Evolutionary conservation across 495 filamentous ascomycete species (phyloP), one percentile per base, ranked within the genome.

Genomic region (Saxophila tyrrhenica): DNA sequence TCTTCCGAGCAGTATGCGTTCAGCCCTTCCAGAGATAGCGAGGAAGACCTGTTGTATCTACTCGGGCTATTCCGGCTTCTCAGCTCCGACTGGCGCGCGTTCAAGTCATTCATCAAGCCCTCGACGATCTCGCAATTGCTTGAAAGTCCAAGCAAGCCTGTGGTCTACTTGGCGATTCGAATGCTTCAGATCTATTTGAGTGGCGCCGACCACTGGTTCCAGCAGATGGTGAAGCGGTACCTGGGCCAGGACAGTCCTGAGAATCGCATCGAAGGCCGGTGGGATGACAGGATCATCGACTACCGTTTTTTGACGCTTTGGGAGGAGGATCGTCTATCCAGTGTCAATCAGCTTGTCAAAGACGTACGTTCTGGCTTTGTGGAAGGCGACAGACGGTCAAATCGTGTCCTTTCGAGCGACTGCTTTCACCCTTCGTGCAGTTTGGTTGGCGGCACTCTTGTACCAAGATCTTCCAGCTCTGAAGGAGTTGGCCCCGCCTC

Each of bases 231-330:
- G 39, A 66, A 70, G 47, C 70, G 75, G 59, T 74, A 91, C 69
- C 70, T 87, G 23, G 78, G 76, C 13, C 60, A 73, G 45, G 78
- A 79, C 42, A 72, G 77, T 19, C 55, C 54, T 3, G 59, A 57
- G 0, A 35, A 24, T 15, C 32, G n/a, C n/a, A 75, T 92, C 24
- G 59, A 75, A 56, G 88, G 81, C 1, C 67, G 77, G 20, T 86
- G 85, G 77, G 94, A 99, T 66, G 87, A 82, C 20, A 77, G 74
- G 51, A 64, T 65, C 39, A 82, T 94, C 41, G 89, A 96, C 65
- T 97, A 91, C 70, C 77, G 81, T 24, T 91, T 94, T 65, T 72
- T 97, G 44, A 79, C 80, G 39, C 65, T 96, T 43, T 86, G 89
- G 75, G 89, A 95, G 66, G 81, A 87, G 59, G 64, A 71, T 49